Base-by-base conservation (phyloP, 805 yeast species). In the Saccharomycodes ludwigii region DNA sequence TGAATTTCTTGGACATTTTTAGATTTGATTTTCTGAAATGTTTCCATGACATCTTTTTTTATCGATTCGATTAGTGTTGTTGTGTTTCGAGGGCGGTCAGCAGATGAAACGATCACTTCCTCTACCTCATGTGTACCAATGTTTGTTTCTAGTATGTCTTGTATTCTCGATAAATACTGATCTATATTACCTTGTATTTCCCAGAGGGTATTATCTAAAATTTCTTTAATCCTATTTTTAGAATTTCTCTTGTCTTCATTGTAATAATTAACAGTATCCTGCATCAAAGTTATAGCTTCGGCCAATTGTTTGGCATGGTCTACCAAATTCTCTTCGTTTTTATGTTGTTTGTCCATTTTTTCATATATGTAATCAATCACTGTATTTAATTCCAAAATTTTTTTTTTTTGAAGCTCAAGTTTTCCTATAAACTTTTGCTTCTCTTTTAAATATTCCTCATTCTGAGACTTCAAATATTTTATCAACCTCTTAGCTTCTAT, bases 401-500 rank as follows among this genome's bases (percentile, higher is more conserved):
- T 46, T 5, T 43, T 34, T 21, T 40, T 46, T 32, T 52, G 54
- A 9, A 43, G 35, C 21, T 50, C 52, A 26, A 38, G 41, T 3
- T 41, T 40, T 31, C 52, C 54, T 27, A 44, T 40, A 4, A 47
- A 38, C 20, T 47, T 40, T 30, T 41, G 42, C 29, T 51, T 52
- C 27, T 56, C 59, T 6, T 50, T 46, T 4, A 39, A 38, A n/a
- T 48, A 32, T 25, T 36, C 38, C 24, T 48, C 44, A 33, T 63
- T 53, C 38, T 66, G 67, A 21, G 54, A 48, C 19, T 47, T 48
- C 17, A 68, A 38, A 5, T 57, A 48, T 15, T 62, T 65, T n/a
- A 57, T 58, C 6, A 52, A 53, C 29, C 72, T 47, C 32, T 58
- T 52, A 13, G 56, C 48, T 42, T 72, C 78, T 23, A 61, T 63